Evolutionary conservation across 192 early-diverging fungal genomes (phyloP).

Genomic region (Linnemannia schmuckeri): DNA sequence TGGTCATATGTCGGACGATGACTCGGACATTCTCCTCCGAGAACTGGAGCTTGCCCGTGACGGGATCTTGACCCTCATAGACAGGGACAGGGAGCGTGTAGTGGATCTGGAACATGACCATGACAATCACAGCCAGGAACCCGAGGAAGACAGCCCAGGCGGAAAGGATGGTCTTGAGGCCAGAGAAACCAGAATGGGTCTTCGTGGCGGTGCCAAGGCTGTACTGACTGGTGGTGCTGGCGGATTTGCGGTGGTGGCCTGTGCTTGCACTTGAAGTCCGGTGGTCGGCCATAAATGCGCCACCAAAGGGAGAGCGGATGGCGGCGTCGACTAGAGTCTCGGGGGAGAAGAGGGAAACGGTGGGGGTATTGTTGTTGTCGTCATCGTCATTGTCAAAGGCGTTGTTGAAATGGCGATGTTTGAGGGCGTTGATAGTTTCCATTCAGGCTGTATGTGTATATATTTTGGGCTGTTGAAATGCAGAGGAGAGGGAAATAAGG

Average conservation of each 20-base stretch:
- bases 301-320: slow-evolving; percentile 25
- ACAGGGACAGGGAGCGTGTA: slow-evolving; percentile 31
- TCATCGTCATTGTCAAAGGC: slow-evolving; percentile 20
- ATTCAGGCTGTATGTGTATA: not conserved
- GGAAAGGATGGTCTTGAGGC: slow-evolving; percentile 11
- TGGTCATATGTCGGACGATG: slow-evolving; percentile 61
- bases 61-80: slow-evolving; percentile 30
- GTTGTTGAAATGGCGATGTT: slow-evolving; percentile 27
- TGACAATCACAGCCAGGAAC: slow-evolving; percentile 13
- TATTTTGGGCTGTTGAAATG: not conserved
- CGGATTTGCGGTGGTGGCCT: not conserved
- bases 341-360: slow-evolving; percentile 16
- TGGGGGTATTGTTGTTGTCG: not conserved
- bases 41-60: slow-evolving; percentile 53
- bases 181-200: not conserved
- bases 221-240: not conserved
- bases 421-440: slow-evolving; percentile 23
- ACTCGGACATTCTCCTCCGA: slow-evolving; percentile 65
- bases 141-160: slow-evolving; percentile 17
- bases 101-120: slow-evolving; percentile 15
- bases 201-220: not conserved
- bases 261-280: not conserved
- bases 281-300: not conserved
- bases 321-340: slow-evolving; percentile 25
- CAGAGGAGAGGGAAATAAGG: not conserved